These are phyloP conservation scores for Wickerhamiella musiphila DNA, from an alignment of 805 yeast genomes.

Conservation along the genomic window DNA sequence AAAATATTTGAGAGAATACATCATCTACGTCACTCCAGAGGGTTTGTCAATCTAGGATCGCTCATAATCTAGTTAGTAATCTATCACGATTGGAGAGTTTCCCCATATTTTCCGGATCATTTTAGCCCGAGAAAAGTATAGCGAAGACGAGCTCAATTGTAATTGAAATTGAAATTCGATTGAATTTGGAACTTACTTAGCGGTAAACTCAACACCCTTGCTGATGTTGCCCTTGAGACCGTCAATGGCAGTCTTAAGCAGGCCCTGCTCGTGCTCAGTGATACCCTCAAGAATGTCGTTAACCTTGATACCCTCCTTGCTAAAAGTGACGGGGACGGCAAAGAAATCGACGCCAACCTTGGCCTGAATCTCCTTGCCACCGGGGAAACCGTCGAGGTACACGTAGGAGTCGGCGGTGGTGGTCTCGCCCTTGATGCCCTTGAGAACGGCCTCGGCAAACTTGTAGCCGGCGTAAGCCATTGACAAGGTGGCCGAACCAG, in stretches of 20 bases:
- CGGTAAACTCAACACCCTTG: slow-evolving; percentile 81
- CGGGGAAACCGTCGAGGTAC: slow-evolving; percentile 21
- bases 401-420: slow-evolving; percentile 33
- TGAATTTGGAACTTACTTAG: no score
- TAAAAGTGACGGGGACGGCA: slow-evolving; percentile 57
- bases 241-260: slow-evolving; percentile 69
- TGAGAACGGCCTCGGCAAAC: slow-evolving; percentile 39
- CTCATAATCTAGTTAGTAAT: background rate
- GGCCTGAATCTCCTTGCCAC: slow-evolving; percentile 50
- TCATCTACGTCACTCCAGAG: no score
- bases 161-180: no score
- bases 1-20: no score
- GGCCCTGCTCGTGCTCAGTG: slow-evolving; percentile 64
- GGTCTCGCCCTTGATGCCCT: slow-evolving; percentile 27
- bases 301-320: slow-evolving; percentile 52
- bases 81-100: slow-evolving; percentile 8
- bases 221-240: slow-evolving; percentile 79
- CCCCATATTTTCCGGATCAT: no score
- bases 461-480: slow-evolving; percentile 88
- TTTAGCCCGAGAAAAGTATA: no score
- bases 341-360: slow-evolving; percentile 59
- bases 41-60: background rate
- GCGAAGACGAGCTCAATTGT: no score
- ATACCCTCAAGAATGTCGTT: slow-evolving; percentile 50
- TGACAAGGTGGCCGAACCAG: slow-evolving; percentile 83